Evolutionary conservation across 441 rosid species (phyloP).

Genomic region (Cnidoscolus chayamansa): DNA sequence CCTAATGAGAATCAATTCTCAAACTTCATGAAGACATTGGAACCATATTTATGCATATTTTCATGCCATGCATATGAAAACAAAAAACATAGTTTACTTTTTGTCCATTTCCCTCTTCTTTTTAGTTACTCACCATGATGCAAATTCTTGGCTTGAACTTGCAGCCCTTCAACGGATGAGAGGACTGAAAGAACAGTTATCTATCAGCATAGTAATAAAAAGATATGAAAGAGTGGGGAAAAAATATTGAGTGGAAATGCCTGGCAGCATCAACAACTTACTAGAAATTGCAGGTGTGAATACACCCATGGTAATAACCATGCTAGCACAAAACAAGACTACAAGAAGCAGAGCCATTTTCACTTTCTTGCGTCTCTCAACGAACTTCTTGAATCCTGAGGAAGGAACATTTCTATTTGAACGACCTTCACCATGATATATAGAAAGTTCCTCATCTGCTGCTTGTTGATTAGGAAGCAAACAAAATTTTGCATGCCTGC

Average conservation of each 20-base stretch:
- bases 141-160: constrained; percentile 41
- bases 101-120: background rate
- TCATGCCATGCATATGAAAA: background rate
- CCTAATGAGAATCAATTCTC: background rate
- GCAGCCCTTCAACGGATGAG: constrained; percentile 74
- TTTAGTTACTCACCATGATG: constrained; percentile 49
- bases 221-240: background rate
- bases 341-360: constrained; percentile 66
- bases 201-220: constrained; percentile 20
- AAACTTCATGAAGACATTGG: background rate
- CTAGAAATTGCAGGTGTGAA: constrained; percentile 88
- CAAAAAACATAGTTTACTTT: background rate
- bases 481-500: constrained; percentile 68
- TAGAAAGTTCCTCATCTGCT: constrained; percentile 87
- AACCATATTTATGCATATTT: background rate
- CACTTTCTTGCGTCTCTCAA: constrained; percentile 56
- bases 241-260: constrained; percentile 1
- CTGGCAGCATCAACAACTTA: constrained; percentile 23
- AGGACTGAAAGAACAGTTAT: constrained; percentile 46
- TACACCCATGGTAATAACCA: constrained; percentile 56
- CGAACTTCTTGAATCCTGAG: constrained; percentile 48
- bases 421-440: constrained; percentile 51
- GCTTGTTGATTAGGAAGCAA: constrained; percentile 90
- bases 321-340: constrained; percentile 64
- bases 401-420: constrained; percentile 40